A percentile compares a stretch with the other conserved stretches of the same genome.
phyloP scores from a whole-genome alignment of 805 yeast genomes.

The Blastobotrys muscicola region DNA sequence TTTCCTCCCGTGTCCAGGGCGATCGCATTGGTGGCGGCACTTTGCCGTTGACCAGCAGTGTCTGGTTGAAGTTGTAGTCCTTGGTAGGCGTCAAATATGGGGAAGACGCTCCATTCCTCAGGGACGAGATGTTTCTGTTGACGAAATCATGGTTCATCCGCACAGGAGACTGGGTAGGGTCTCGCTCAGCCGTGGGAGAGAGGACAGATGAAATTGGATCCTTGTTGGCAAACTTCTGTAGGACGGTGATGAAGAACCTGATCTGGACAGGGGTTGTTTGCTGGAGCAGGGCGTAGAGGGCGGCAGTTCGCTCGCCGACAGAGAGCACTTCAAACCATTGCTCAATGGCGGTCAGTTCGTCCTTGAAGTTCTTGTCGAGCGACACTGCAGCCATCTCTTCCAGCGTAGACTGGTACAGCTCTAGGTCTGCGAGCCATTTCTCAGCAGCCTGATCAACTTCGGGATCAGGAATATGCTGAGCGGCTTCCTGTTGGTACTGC shows the following conservation, averaged over 20 bases:
- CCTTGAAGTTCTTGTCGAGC: slow-evolving; percentile 24
- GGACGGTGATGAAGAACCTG: slow-evolving; percentile 26
- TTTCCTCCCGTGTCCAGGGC: not conserved
- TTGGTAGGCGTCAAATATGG: not conserved
- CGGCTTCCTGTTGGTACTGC: not conserved
- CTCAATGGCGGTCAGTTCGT: slow-evolving; percentile 29
- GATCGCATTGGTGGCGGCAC: not conserved
- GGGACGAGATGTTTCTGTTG: slow-evolving; percentile 1
- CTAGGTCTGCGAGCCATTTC: slow-evolving; percentile 28
- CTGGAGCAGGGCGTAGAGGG: slow-evolving; percentile 29
- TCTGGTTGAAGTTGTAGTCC: too few relatives aligned
- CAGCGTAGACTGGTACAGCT: slow-evolving; percentile 23
- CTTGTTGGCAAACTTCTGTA: slow-evolving; percentile 23
- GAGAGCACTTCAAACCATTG: slow-evolving; percentile 32
- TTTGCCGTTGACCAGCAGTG: not conserved
- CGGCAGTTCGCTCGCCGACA: slow-evolving; percentile 31
- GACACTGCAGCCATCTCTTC: slow-evolving; percentile 25
- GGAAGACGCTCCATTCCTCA: not conserved
- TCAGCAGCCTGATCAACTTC: slow-evolving; percentile 21
- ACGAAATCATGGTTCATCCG: not conserved
- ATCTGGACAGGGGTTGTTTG: slow-evolving; percentile 28
- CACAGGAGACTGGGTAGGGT: not conserved
- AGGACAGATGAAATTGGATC: slow-evolving; percentile 17
- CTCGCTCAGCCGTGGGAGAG: slow-evolving; percentile 16
- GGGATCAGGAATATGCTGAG: not conserved